A percentile compares a stretch with the other conserved stretches of the same genome.
Conservation (phyloP, 768 basidiomycete species). For the Austroboletus festivus region DNA sequence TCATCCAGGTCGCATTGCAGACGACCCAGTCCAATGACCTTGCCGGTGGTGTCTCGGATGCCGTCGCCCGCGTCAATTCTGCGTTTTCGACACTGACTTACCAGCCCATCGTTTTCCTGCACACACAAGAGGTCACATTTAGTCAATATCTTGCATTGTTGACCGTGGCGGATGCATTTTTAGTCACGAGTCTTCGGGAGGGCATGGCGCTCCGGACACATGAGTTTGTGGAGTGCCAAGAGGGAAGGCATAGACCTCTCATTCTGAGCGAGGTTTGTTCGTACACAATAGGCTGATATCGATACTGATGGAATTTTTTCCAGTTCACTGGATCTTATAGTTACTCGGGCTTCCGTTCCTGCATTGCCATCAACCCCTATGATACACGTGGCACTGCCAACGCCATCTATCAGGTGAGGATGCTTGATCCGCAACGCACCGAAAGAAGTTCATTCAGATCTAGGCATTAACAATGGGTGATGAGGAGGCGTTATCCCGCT, state of each 20-base stretch:
- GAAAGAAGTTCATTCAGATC: not conserved
- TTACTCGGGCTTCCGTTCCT: constrained; percentile 86
- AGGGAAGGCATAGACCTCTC: constrained; percentile 61
- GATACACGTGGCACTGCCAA: constrained; percentile 77
- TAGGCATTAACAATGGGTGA: constrained; percentile 73
- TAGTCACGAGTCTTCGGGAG: constrained; percentile 80
- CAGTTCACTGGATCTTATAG: constrained; percentile 84
- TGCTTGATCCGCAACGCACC: constrained; percentile 10
- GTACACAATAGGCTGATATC: not conserved
- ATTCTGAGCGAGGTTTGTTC: constrained; percentile 70
- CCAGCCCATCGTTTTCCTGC: constrained; percentile 56
- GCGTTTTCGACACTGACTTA: too few relatives aligned
- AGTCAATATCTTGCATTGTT: constrained; percentile 80
- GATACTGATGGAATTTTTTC: not conserved
- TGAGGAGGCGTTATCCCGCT: constrained; percentile 70
- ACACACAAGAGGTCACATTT: constrained; percentile 84
- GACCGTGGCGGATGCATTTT: constrained; percentile 80
- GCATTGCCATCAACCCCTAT: constrained; percentile 85
- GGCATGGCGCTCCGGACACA: constrained; percentile 80
- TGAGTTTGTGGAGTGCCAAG: constrained; percentile 87
- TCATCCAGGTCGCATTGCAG: too few relatives aligned
- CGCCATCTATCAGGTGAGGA: constrained; percentile 70
- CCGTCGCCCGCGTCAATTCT: too few relatives aligned
- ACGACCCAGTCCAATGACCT: too few relatives aligned
- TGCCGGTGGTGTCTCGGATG: too few relatives aligned